Evolutionary conservation across 2,329 filamentous ascomycete species (phyloP).

Genomic region (Amphichorda felina): DNA sequence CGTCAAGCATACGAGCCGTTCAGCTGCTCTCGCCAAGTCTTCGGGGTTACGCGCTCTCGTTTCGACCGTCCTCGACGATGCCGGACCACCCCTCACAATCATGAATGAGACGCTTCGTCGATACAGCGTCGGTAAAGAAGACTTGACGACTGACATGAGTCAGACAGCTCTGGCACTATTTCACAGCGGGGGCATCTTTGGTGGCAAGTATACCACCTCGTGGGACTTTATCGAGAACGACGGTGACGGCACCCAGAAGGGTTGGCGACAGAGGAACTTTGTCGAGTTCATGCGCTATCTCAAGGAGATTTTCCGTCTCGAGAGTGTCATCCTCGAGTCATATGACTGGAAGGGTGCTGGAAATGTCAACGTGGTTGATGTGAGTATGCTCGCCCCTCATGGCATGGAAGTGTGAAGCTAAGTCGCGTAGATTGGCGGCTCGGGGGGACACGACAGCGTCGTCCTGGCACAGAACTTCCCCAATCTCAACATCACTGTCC

Average conservation of each 20-base stretch:
- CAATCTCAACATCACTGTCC: conserved; percentile 27
- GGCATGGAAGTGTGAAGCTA: conserved; percentile 5
- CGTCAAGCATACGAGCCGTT: conserved; percentile 23
- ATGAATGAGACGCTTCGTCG: conserved; percentile 19
- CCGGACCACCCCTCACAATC: conserved; percentile 21
- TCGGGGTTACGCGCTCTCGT: conserved; percentile 21
- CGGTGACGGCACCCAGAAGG: conserved; percentile 22
- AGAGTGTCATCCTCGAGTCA: conserved; percentile 17
- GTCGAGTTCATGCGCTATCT: conserved; percentile 26
- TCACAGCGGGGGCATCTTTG: conserved; percentile 15
- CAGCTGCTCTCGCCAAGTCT: conserved; percentile 21
- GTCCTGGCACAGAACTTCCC: conserved; percentile 27
- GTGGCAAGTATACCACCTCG: conserved; percentile 14
- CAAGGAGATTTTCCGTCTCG: conserved; percentile 25
- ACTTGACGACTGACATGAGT: conserved; percentile 18
- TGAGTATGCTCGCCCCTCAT: conserved; percentile 16
- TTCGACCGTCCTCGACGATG: conserved; percentile 22
- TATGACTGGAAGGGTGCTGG: conserved; percentile 24
- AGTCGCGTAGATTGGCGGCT: conserved; percentile 28
- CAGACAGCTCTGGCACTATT: conserved; percentile 24
- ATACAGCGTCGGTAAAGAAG: conserved; percentile 16
- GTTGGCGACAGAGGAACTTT: conserved; percentile 25
- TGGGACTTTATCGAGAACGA: conserved; percentile 29
- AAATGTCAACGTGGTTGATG: conserved; percentile 24
- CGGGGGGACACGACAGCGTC: conserved; percentile 26